Evolutionary conservation across 768 basidiomycete species (phyloP), one percentile per base, ranked within the genome.

Genomic region (Hypsizygus marmoreus): DNA sequence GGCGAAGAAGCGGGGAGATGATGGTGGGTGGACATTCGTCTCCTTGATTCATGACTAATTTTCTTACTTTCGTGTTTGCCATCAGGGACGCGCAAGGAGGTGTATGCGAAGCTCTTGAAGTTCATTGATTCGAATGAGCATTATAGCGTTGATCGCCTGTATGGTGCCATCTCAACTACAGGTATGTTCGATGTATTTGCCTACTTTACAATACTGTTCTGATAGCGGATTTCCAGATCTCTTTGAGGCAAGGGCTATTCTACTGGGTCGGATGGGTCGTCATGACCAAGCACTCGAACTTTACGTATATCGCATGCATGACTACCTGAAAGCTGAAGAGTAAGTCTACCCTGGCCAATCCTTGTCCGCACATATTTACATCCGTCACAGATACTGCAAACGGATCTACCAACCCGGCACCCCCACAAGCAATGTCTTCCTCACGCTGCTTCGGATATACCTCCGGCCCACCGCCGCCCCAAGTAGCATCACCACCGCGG

Each of bases 231-330:
- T 23, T 36, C 6, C 55, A 94, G 93, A 92, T 56, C 73, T 97
- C 29, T 92, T 81, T 48, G 93, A 98, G 65, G 93, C 91, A 12
- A 84, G 93, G 31, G 97, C 97, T 0, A 84, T 97, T 47, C 76
- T 99, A 6, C 72, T 97, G 8, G 97, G 97, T 8, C 79, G 88
- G 34, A 75, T 97, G 49, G 92, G 89, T 1, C 82, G 91, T 43
- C 95, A 98, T 50, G 92, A 97, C 50, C 91, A 86, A 50, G 94
- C 95, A 0, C 78, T 98, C n/a, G 91, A 95, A 59, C 78, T 95
- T 11, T 99, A 98, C 62, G 93, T 95, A 5, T 88, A 97, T 60
- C 81, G 84, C 26, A 73, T 98, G 24, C 78, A 84, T 29, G 88
- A 95, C 59, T 92, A 86, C 62, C 50, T 67, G 20, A 92, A 92